A percentile compares a stretch with the other conserved stretches of the same genome.
Conservation (phyloP, 345 rosid genomes). For the Pugionium dolabratum region DNA sequence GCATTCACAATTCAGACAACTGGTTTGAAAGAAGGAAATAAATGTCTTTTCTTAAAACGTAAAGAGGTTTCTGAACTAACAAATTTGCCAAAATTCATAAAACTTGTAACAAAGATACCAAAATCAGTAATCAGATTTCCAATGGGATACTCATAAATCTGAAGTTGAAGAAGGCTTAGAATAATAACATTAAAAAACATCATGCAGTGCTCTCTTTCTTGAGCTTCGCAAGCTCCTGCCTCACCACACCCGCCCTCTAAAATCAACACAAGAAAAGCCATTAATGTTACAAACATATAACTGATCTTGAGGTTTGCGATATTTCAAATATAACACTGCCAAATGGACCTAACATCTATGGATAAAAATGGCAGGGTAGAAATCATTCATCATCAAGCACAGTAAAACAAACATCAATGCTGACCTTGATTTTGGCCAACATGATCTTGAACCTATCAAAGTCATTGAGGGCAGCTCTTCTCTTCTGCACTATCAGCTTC, state of each 20-base stretch:
- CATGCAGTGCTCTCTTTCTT: constrained; percentile 41
- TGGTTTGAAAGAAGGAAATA: not conserved
- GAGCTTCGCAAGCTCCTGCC: constrained; percentile 52
- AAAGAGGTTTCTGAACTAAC: constrained; percentile 13
- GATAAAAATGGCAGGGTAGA: not conserved
- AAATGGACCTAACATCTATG: not conserved
- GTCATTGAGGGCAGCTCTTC: constrained; percentile 64
- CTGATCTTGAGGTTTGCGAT: not conserved
- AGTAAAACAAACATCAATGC: not conserved
- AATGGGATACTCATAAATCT: constrained; percentile 2
- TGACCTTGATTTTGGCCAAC: constrained; percentile 74
- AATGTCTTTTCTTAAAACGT: not conserved
- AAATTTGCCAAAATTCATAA: constrained; percentile 15
- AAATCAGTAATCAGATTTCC: constrained; percentile 26
- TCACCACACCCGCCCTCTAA: constrained; percentile 45
- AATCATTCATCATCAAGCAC: not conserved
- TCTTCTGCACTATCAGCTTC: constrained; percentile 60
- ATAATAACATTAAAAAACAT: not conserved
- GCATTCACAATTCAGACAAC: not conserved
- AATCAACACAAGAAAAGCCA: not conserved
- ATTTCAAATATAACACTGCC: not conserved
- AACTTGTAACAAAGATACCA: constrained; percentile 15
- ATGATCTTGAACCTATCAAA: constrained; percentile 73
- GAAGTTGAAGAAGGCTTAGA: not conserved
- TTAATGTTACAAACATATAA: not conserved